Evolutionary conservation across 352 stramenopile species (phyloP).

Genomic region (Bremia lactucae): DNA sequence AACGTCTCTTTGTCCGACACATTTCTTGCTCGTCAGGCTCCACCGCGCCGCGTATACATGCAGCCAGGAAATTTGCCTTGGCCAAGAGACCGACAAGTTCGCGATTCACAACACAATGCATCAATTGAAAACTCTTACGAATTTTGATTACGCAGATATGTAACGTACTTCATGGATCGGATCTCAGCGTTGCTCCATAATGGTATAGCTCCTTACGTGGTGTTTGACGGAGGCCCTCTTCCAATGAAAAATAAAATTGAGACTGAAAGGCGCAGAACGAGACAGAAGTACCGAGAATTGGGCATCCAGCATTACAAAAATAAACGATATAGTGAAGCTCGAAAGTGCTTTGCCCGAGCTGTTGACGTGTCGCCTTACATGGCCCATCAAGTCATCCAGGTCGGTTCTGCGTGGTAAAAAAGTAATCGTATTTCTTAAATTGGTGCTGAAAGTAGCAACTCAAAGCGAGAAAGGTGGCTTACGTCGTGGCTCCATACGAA

Average conservation of each 20-base stretch:
- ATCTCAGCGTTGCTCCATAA: conserved; percentile 40
- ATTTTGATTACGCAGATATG: conserved; percentile 33
- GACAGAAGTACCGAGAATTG: conserved; percentile 58
- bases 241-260: conserved; percentile 77
- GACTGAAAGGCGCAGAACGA: conserved; percentile 48
- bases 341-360: conserved; percentile 61
- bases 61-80: conserved; percentile 62
- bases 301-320: conserved; percentile 48
- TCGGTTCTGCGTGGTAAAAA: conserved; percentile 4
- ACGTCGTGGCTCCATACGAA: conserved; percentile 95
- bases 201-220: conserved; percentile 59
- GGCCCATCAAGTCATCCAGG: conserved; percentile 69
- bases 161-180: conserved; percentile 66
- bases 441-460: conserved; percentile 28
- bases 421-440: background rate
- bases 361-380: conserved; percentile 73
- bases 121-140: background rate
- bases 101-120: too few relatives aligned
- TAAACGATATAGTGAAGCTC: conserved; percentile 44
- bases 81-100: conserved; percentile 61
- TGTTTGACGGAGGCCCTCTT: conserved; percentile 62
- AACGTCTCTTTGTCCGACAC: background rate
- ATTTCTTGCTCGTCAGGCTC: conserved; percentile 30
- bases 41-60: conserved; percentile 70
- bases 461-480: conserved; percentile 63